A percentile compares a stretch with the other conserved stretches of the same genome.
Evolutionary conservation across 108 stramenopile species (phyloP).

Genomic region (Cyclotella choctawhatcheeana): DNA sequence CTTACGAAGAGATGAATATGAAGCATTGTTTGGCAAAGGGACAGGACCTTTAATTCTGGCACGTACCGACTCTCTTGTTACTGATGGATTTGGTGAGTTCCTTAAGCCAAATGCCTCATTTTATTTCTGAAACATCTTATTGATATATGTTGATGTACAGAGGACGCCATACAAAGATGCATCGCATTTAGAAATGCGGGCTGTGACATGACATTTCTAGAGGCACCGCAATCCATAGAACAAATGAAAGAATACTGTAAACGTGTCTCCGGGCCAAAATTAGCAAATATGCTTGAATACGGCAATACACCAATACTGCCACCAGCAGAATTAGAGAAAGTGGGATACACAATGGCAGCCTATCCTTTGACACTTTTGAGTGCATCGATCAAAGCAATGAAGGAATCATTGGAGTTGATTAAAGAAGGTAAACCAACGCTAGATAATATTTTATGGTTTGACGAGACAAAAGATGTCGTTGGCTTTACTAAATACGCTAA

Average conservation of each 20-base stretch:
- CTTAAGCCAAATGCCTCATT: not conserved
- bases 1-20: conserved; percentile 75
- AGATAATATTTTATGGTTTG: conserved; percentile 84
- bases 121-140: too few relatives aligned
- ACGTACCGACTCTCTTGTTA: conserved; percentile 91
- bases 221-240: conserved; percentile 84
- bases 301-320: conserved; percentile 92
- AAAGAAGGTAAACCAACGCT: conserved; percentile 81
- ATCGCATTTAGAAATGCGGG: conserved; percentile 91
- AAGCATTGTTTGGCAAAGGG: conserved; percentile 71
- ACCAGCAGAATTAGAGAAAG: conserved; percentile 81
- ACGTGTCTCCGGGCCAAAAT: conserved; percentile 89
- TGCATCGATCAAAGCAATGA: conserved; percentile 94
- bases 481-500: conserved; percentile 81
- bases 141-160: too few relatives aligned
- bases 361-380: conserved; percentile 95
- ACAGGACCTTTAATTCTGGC: conserved; percentile 89
- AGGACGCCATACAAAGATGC: conserved; percentile 93
- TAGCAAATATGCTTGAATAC: conserved; percentile 96
- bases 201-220: conserved; percentile 95
- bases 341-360: conserved; percentile 97
- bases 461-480: conserved; percentile 86
- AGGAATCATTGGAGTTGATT: conserved; percentile 76
- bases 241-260: conserved; percentile 93
- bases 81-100: conserved; percentile 80